Evolutionary conservation across 2,329 filamentous ascomycete species (phyloP), one percentile per base, ranked within the genome.

Genomic region (Zymoseptoria brevis): DNA sequence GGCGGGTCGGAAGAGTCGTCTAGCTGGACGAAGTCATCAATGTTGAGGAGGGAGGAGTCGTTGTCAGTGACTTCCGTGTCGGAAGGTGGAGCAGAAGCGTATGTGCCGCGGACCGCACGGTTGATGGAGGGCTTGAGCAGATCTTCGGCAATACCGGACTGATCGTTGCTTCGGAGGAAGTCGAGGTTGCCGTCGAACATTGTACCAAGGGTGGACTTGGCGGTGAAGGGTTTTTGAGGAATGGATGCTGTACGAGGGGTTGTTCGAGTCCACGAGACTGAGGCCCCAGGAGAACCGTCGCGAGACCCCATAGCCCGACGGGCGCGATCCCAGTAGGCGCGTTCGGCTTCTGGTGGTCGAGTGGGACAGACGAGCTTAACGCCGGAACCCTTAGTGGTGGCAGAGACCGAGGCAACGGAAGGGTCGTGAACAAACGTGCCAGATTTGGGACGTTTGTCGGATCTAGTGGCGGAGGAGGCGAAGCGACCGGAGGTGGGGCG

Each of bases 131-230:
- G 74, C 45, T 77, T 66, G 62, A 68, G 49, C 19, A 65, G 53
- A 4, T 68, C 66, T 9, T 74, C 79, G 19, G 72, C 75, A 49
- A 79, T 77, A 35, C 81, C 80, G 21, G 75, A 79, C 64, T 85
- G 82, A 63, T 83, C 77, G 8, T 88, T 87, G 9, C 82, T 83
- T 65, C 92, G 83, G 62, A 93, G 88, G 69, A 92, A 87, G 55
- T 87, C 83, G 41, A 71, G 60, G 53, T 72, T 72, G 53, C 70
- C 70, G 45, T 71, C 64, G 54, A 72, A 72, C 68, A 71, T 70
- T 2, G 67, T 68, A 19, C 66, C 66, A 0, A 72, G 64, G 11
- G 70, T 72, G 7, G 66, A 69, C 48, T 68, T 66, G n/a, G 69
- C 67, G n/a, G 70, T 72, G 54, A 72, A 66, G 1, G 70, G 69